Base-by-base conservation (phyloP, 2,329 filamentous ascomycete genomes). In the Pseudocercospora crystallina region DNA sequence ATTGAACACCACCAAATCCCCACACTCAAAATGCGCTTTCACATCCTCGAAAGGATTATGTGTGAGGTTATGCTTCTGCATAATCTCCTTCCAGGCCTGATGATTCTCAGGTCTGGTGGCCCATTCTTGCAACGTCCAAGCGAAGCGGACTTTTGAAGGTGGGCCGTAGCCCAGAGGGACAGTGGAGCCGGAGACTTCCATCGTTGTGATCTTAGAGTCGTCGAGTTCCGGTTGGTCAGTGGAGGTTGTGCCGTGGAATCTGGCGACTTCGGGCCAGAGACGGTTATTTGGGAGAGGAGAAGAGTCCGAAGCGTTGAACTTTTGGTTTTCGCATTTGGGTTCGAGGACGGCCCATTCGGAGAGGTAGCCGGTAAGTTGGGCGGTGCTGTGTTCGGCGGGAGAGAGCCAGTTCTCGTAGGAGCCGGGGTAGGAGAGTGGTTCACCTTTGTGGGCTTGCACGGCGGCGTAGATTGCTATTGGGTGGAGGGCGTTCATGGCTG, bases 391-490 rank as follows among this genome's bases (percentile, higher is more conserved):
- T 33, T 71, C 70, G 8, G 68, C 61, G n/a, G 68, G 63, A 2
- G 59, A 61, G 30, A 78, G 70, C 77, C 77, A 81, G 2, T 71
- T 64, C 5, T 58, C 48, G 32, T 73, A 64, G 42, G 76, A 74
- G 4, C 69, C 69, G 0, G 76, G 75, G 49, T 74, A 81, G 2
- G 69, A 65, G 3, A 81, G 61, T 3, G 66, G 65, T 38, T 72
- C 57, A 12, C 65, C 63, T 8, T 76, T 64, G 37, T 75, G 64
- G 17, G 71, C 72, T 42, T 73, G 71, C 0, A 81, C 74, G 1
- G 71, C 68, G 2, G 76, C 76, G 56, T 80, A 80, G 10, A 80
- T 67, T 3, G 73, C 76, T 3, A 80, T 65, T 0, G 74, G 73
- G 33, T 75, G 71, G 2, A 74, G 65, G 7, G 75, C 62, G 57